Evolutionary conservation across 2,329 filamentous ascomycete species (phyloP).

Genomic region (Neopestalotiopsis sp.): DNA sequence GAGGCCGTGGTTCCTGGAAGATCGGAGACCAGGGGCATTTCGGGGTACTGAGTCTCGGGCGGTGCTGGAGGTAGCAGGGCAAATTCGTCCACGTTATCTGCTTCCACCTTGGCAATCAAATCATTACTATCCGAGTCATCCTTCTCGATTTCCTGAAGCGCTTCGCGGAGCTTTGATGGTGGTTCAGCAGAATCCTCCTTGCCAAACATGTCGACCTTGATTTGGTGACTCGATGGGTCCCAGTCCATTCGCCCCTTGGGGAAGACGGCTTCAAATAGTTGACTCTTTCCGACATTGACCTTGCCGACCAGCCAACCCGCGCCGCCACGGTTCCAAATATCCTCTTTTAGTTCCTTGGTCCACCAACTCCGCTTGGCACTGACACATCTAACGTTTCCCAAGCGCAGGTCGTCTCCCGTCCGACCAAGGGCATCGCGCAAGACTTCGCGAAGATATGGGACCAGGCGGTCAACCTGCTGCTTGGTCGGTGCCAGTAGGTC

Average conservation of each 20-base stretch:
- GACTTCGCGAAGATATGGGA: slow-evolving; percentile 82
- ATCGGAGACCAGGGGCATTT: slow-evolving; percentile 84
- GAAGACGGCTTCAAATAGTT: slow-evolving; percentile 85
- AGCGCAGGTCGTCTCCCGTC: slow-evolving; percentile 69
- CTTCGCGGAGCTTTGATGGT: slow-evolving; percentile 15
- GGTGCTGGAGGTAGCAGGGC: slow-evolving; percentile 78
- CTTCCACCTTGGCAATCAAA: slow-evolving; percentile 31
- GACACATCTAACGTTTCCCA: slow-evolving; percentile 87
- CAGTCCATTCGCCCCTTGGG: slow-evolving; percentile 70
- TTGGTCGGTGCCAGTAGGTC: slow-evolving; percentile 87
- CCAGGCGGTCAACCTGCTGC: slow-evolving; percentile 80
- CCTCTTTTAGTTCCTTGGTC: slow-evolving; percentile 84
- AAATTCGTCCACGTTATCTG: slow-evolving; percentile 41
- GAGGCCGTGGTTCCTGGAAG: slow-evolving; percentile 94
- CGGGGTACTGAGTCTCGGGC: slow-evolving; percentile 74
- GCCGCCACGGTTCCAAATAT: slow-evolving; percentile 82
- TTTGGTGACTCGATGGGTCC: slow-evolving; percentile 41
- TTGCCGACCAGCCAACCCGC: slow-evolving; percentile 98
- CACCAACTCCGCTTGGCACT: slow-evolving; percentile 90
- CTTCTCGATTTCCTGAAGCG: slow-evolving; percentile 8
- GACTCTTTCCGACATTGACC: slow-evolving; percentile 96
- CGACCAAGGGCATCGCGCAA: slow-evolving; percentile 78
- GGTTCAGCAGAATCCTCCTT: slow-evolving; percentile 17
- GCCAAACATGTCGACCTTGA: slow-evolving; percentile 37
- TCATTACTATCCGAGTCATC: slow-evolving; percentile 24